These are phyloP conservation scores for Primulina huaijiensis DNA, from an alignment of 257 asterid species.

Conservation along the genomic window DNA sequence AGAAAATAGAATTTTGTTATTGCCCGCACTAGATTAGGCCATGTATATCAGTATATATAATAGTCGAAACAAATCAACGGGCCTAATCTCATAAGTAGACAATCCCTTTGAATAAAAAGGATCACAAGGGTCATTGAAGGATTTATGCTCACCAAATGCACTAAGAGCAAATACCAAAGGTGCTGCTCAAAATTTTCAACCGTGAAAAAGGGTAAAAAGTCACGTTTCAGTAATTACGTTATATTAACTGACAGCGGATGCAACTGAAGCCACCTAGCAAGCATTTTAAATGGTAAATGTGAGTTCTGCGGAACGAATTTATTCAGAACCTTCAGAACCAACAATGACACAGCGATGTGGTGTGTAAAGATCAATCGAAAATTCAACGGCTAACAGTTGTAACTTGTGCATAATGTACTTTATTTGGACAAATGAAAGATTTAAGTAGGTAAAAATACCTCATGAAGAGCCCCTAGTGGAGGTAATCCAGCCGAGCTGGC, in stretches of 20 bases:
- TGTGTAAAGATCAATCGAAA: not conserved
- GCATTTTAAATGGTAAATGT: too few species aligned
- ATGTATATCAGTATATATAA: too few species aligned
- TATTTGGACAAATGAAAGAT: not conserved
- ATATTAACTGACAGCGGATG: not conserved
- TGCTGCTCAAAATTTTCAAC: not conserved
- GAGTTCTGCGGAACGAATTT: too few species aligned
- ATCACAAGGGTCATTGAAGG: not conserved
- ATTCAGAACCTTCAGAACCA: not conserved
- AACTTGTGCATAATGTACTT: not conserved
- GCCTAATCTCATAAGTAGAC: not conserved
- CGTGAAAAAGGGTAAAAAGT: too few species aligned
- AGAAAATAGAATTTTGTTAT: not conserved
- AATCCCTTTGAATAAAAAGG: not conserved
- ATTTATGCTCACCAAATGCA: too few species aligned
- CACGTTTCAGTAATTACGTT: not conserved
- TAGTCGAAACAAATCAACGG: too few species aligned
- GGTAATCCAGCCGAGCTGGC: constrained; percentile 87
- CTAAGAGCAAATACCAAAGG: too few species aligned
- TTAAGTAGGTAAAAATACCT: constrained; percentile 37
- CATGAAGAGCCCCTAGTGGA: constrained; percentile 71
- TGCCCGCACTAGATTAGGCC: not conserved
- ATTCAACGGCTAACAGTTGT: not conserved
- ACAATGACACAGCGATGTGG: not conserved
- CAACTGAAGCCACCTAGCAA: not conserved